phyloP scores from a whole-genome alignment of 805 yeast species.

The Lachancea sp. region DNA sequence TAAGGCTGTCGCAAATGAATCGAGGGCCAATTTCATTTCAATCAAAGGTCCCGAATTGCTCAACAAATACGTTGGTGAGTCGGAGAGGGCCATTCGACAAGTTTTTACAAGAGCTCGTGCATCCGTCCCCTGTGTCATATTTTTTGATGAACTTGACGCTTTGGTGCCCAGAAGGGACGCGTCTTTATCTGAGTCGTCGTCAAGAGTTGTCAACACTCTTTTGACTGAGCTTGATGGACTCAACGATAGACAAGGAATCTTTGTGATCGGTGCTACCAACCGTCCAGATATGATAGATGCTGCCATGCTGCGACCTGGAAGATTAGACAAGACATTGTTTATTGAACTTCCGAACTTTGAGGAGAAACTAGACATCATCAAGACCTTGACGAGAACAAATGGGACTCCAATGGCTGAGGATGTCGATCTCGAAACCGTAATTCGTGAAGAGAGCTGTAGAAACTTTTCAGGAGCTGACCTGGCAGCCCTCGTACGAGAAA shows the following conservation, averaged over 20 bases:
- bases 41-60: constrained; percentile 93
- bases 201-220: constrained; percentile 90
- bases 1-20: constrained; percentile 96
- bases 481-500: constrained; percentile 85
- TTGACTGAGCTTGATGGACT: constrained; percentile 93
- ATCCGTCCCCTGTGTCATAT: constrained; percentile 87
- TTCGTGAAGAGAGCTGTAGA: constrained; percentile 71
- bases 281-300: constrained; percentile 98
- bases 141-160: constrained; percentile 95
- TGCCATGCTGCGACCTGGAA: constrained; percentile 95
- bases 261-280: constrained; percentile 93
- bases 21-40: constrained; percentile 91
- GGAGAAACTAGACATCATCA: constrained; percentile 77
- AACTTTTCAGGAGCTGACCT: constrained; percentile 96
- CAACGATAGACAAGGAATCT: constrained; percentile 86
- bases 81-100: constrained; percentile 89
- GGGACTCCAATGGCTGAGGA: constrained; percentile 64
- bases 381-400: constrained; percentile 63
- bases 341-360: constrained; percentile 78
- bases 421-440: constrained; percentile 57
- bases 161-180: constrained; percentile 91
- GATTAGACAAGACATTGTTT: constrained; percentile 86
- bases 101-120: constrained; percentile 90
- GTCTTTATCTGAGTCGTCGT: constrained; percentile 78
- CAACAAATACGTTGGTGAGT: constrained; percentile 94